Conservation (phyloP, 108 stramenopile species). For the Nitzschia inconspicua region DNA sequence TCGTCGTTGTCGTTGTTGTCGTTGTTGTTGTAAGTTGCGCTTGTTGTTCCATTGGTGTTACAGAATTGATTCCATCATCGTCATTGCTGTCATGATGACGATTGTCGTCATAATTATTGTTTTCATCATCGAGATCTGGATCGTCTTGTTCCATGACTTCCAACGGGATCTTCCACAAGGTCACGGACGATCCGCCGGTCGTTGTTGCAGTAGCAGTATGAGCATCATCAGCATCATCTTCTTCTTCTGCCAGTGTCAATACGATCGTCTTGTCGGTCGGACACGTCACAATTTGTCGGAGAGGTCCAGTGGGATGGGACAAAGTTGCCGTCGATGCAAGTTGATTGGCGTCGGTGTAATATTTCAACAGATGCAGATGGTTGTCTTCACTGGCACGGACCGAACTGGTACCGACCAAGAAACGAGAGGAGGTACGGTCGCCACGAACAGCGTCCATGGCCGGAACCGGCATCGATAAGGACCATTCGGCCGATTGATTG, state of each 20-base stretch:
- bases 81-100: neutral
- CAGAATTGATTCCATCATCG: neutral
- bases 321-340: constrained; percentile 30
- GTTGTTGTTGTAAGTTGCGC: neutral
- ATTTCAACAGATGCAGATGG: constrained; percentile 29
- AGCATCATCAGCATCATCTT: neutral
- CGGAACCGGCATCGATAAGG: constrained; percentile 36
- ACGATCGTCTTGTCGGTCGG: constrained; percentile 35
- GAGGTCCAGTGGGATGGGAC: constrained; percentile 22
- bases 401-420: constrained; percentile 42
- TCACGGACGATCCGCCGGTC: constrained; percentile 9
- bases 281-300: constrained; percentile 23
- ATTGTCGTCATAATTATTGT: constrained; percentile 11
- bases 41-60: neutral
- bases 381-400: constrained; percentile 15
- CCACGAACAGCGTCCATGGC: constrained; percentile 34
- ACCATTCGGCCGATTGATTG: constrained; percentile 25
- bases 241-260: constrained; percentile 25
- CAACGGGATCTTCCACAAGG: constrained; percentile 36
- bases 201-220: neutral
- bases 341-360: constrained; percentile 43
- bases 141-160: constrained; percentile 19
- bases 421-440: constrained; percentile 31
- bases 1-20: neutral
- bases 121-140: neutral